These are phyloP conservation scores for Wallacemonas rigidus DNA, from an alignment of 208 protist species.

Conservation along the genomic window DNA sequence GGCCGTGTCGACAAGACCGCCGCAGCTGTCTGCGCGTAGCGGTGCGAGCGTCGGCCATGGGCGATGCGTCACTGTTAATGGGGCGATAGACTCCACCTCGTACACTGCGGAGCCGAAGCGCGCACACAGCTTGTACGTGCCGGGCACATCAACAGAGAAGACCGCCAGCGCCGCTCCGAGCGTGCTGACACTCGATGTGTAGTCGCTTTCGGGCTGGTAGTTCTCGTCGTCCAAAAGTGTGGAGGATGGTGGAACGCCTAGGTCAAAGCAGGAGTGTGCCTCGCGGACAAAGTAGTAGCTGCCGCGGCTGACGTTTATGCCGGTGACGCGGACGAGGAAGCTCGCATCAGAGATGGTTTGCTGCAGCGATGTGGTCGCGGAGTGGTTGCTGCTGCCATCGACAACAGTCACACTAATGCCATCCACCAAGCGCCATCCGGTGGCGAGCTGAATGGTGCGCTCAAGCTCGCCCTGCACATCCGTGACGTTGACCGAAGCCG, in stretches of 20 bases:
- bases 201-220: not conserved
- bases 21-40: conserved; percentile 16
- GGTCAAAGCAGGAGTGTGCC: conserved; percentile 31
- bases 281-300: conserved; percentile 35
- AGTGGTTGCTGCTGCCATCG: not conserved
- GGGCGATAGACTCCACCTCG: conserved; percentile 36
- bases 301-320: conserved; percentile 20
- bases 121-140: conserved; percentile 59
- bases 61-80: conserved; percentile 16
- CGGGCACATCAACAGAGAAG: conserved; percentile 41
- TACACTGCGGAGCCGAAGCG: conserved; percentile 39
- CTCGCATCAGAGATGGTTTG: not conserved
- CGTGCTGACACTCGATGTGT: conserved; percentile 11
- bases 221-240: not conserved
- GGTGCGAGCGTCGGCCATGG: conserved; percentile 15
- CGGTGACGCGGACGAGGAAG: conserved; percentile 29
- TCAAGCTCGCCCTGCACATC: conserved; percentile 26
- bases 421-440: conserved; percentile 14
- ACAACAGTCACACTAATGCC: conserved; percentile 10
- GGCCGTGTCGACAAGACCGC: conserved; percentile 25
- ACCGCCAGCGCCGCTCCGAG: conserved; percentile 13
- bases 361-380: not conserved
- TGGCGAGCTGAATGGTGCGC: conserved; percentile 13
- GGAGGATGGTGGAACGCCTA: conserved; percentile 18
- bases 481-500: conserved; percentile 25